phyloP scores from a whole-genome alignment of 208 protist species.

The Acanthamoeba castellanii region DNA sequence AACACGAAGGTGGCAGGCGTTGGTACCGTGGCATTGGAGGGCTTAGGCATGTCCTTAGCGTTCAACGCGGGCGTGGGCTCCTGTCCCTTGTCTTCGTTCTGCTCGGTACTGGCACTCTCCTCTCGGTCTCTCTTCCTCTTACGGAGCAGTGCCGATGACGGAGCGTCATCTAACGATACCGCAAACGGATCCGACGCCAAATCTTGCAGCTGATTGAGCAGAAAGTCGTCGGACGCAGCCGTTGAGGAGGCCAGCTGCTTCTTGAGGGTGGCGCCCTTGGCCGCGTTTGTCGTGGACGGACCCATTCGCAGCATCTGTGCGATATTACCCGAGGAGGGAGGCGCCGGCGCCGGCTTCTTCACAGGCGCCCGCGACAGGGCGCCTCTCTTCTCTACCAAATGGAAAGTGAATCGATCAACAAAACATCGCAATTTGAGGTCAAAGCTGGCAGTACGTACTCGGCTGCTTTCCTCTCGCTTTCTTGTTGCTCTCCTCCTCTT shows the following conservation, averaged over 20 bases:
- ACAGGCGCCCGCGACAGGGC: neutral
- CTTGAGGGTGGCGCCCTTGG: slow-evolving; percentile 15
- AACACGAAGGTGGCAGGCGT: no score
- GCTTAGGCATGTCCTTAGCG: neutral
- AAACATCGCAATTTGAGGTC: neutral
- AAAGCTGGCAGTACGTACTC: neutral
- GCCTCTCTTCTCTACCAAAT: slow-evolving; percentile 27
- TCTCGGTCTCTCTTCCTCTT: slow-evolving; percentile 46
- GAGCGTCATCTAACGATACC: neutral
- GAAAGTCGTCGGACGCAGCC: neutral
- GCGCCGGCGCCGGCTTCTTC: slow-evolving; percentile 9
- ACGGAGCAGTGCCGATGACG: neutral
- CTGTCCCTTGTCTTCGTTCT: slow-evolving; percentile 3
- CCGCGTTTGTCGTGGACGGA: neutral
- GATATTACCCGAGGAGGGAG: slow-evolving; percentile 37
- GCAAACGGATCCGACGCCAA: slow-evolving; percentile 40
- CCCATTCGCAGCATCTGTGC: slow-evolving; percentile 58
- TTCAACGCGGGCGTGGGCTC: neutral
- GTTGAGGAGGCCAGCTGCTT: neutral
- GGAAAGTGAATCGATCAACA: neutral
- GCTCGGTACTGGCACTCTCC: neutral
- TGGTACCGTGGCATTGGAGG: neutral
- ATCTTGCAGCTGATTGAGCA: slow-evolving; percentile 25
- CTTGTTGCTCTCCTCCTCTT: slow-evolving; percentile 46
- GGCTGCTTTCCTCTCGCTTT: slow-evolving; percentile 20